These are phyloP conservation scores for Pleurotus tuoliensis DNA, from an alignment of 768 basidiomycete species.

Conservation along the genomic window DNA sequence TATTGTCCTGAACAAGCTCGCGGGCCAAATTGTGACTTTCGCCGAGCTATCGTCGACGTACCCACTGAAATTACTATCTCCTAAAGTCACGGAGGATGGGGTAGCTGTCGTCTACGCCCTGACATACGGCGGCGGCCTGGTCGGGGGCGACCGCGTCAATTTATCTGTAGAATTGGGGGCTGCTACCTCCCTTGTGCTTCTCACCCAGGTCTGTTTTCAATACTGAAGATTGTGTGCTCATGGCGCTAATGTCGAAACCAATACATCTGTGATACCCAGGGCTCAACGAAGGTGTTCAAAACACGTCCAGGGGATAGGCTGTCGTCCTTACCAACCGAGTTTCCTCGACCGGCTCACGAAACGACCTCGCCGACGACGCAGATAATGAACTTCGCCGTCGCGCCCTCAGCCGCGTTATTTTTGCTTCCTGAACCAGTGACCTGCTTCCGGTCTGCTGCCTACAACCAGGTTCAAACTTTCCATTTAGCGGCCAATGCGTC, in stretches of 20 bases:
- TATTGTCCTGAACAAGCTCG: conserved; percentile 46
- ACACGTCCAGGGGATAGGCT: conserved; percentile 57
- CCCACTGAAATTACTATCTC: conserved; percentile 85
- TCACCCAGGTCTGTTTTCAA: conserved; percentile 70
- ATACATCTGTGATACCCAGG: conserved; percentile 37
- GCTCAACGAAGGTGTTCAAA: conserved; percentile 95
- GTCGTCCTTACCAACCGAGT: conserved; percentile 31
- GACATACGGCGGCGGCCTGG: conserved; percentile 89
- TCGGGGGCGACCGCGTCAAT: conserved; percentile 75
- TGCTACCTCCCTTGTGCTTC: conserved; percentile 58
- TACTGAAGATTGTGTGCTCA: too few species aligned
- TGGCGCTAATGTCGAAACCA: too few species aligned
- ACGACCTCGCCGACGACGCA: conserved; percentile 47
- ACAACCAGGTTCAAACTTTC: conserved; percentile 83
- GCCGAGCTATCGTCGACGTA: conserved; percentile 76
- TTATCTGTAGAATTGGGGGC: conserved; percentile 58
- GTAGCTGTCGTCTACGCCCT: conserved; percentile 76
- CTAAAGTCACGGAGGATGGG: conserved; percentile 42
- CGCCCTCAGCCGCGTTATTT: conserved; percentile 55
- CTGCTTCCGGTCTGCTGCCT: conserved; percentile 81
- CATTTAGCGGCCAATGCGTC: conserved; percentile 50
- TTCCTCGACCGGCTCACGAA: not conserved
- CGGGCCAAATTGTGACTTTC: conserved; percentile 55
- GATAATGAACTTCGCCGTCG: conserved; percentile 50
- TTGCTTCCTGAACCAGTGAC: conserved; percentile 92